These are phyloP conservation scores for Lichtheimia ornata DNA, from an alignment of 371 early-diverging fungal genomes.

Conservation along the genomic window DNA sequence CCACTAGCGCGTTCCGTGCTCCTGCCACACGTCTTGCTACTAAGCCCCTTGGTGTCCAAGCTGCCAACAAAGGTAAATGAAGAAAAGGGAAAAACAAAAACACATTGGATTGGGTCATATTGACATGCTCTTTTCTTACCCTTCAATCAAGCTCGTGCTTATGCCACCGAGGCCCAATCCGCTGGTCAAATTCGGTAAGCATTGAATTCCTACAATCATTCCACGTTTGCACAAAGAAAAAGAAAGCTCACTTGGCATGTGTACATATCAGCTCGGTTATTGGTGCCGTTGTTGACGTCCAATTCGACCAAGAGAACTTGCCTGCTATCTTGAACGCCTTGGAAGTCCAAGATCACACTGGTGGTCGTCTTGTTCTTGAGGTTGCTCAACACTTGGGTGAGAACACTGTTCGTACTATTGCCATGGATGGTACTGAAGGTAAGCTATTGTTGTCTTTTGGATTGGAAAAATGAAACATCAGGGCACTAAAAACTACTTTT, in stretches of 20 bases:
- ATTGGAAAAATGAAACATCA: constrained; percentile 40
- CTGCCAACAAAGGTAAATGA: constrained; percentile 20
- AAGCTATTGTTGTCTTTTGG: not conserved
- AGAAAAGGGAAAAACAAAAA: not conserved
- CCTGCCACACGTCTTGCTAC: constrained; percentile 22
- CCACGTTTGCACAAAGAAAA: not conserved
- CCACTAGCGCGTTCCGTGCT: constrained; percentile 35
- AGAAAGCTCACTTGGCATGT: not conserved
- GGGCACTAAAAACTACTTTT: not conserved
- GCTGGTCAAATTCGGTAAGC: constrained; percentile 59
- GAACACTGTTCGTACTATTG: constrained; percentile 98
- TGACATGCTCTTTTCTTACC: not conserved
- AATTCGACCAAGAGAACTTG: constrained; percentile 90
- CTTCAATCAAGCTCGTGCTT: constrained; percentile 28
- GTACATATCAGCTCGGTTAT: constrained; percentile 60
- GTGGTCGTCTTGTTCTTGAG: constrained; percentile 91
- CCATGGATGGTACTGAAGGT: constrained; percentile 93
- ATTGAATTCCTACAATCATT: not conserved
- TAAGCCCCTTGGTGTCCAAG: constrained; percentile 26
- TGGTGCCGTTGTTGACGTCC: constrained; percentile 99
- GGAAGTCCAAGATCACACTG: constrained; percentile 84
- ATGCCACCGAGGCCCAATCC: constrained; percentile 37
- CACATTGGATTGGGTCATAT: too few species aligned
- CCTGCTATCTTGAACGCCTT: constrained; percentile 97
- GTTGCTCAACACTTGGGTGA: constrained; percentile 97